Evolutionary conservation across 306 rosid species (phyloP).

Genomic region (Gynostemma pentaphyllum): DNA sequence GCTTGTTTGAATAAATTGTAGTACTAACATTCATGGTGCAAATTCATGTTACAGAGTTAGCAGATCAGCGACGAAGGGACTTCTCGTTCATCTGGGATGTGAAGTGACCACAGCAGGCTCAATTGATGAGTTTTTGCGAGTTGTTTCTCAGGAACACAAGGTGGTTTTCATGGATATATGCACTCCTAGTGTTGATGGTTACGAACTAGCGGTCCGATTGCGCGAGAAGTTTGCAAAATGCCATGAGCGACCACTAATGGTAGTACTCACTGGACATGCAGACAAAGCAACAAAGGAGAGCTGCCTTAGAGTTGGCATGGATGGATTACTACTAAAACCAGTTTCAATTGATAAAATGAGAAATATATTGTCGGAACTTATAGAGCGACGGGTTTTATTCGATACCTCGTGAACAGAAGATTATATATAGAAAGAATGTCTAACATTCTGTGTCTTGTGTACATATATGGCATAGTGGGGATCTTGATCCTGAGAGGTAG

Average conservation of each 20-base stretch:
- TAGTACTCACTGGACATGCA: slow-evolving; percentile 67
- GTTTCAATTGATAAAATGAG: slow-evolving; percentile 89
- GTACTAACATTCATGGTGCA: neutral
- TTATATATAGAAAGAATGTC: neutral
- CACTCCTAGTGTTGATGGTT: slow-evolving; percentile 46
- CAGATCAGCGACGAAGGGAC: slow-evolving; percentile 74
- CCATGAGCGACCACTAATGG: slow-evolving; percentile 60
- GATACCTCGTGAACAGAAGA: slow-evolving; percentile 22
- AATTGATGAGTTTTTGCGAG: slow-evolving; percentile 51
- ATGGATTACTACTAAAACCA: slow-evolving; percentile 72
- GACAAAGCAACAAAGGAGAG: slow-evolving; percentile 62
- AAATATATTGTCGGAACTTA: slow-evolving; percentile 50
- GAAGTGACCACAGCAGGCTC: slow-evolving; percentile 62
- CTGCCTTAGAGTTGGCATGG: slow-evolving; percentile 74
- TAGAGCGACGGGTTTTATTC: slow-evolving; percentile 60
- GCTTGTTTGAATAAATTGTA: neutral
- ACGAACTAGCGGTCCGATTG: slow-evolving; percentile 43
- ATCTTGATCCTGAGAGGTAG: neutral
- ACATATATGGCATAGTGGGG: slow-evolving; percentile 1
- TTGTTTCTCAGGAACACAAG: slow-evolving; percentile 53
- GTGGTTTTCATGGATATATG: slow-evolving; percentile 78
- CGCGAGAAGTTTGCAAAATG: slow-evolving; percentile 54
- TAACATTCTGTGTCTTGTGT: neutral
- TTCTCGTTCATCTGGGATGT: slow-evolving; percentile 75
- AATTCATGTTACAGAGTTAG: slow-evolving; percentile 52